phyloP scores from a whole-genome alignment of 2,329 filamentous ascomycete species.

The Ophiostoma sp. region DNA sequence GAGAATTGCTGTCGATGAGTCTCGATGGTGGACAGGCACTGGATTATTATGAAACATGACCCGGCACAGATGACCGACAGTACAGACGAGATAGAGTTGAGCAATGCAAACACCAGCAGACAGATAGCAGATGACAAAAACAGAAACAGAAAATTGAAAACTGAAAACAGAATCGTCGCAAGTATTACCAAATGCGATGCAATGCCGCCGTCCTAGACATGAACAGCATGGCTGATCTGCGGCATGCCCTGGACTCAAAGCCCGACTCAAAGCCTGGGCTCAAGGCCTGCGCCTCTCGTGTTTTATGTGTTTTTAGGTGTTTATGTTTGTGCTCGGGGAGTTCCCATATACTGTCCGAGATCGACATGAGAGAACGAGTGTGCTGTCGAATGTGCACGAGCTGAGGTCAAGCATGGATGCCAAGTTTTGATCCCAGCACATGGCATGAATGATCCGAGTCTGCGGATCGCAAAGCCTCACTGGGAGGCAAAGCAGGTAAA shows the following conservation, averaged over 20 bases:
- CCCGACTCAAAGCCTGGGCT: too few species aligned
- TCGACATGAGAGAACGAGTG: not conserved
- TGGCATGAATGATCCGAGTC: not conserved
- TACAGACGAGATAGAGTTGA: not conserved
- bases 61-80: too few species aligned
- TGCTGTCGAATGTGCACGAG: too few species aligned
- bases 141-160: too few species aligned
- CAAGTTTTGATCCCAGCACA: not conserved
- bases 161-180: too few species aligned
- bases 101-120: not conserved
- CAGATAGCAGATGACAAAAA: too few species aligned
- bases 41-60: too few species aligned
- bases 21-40: too few species aligned
- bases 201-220: not conserved
- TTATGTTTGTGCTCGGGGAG: not conserved
- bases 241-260: not conserved
- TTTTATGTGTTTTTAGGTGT: not conserved
- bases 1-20: not conserved
- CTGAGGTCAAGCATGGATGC: not conserved
- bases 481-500: not conserved
- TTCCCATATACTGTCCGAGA: not conserved
- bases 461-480: not conserved
- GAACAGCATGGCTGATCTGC: not conserved
- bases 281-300: not conserved
- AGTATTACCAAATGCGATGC: not conserved